Evolutionary conservation across 2,329 filamentous ascomycete species (phyloP), one percentile per base, ranked within the genome.

Genomic region (Parastagonospora nodorum): DNA sequence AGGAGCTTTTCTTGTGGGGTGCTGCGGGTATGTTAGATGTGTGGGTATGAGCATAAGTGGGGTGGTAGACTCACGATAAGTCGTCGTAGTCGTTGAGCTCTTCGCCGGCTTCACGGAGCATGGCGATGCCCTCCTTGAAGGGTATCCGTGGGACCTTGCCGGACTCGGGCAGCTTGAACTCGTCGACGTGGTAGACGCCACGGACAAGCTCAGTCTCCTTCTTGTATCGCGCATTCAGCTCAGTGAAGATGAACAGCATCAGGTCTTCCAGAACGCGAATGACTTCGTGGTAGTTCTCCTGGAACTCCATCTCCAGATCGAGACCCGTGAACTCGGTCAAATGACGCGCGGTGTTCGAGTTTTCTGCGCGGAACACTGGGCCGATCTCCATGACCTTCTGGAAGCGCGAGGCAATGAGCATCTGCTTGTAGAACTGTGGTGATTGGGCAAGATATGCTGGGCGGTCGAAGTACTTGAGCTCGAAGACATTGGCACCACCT

Each of bases 401-500:
- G 65, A 89, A 83, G 37, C 89, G 87, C 51, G 88, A 88, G 1
- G 89, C 88, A 73, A 95, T 92, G 71, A 92, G 86, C 74, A 89
- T 86, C 71, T 95, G 90, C 80, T 95, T 94, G 77, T 93, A 92
- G 64, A 94, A 88, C 69, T 94, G 90, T 5, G 90, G 90, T 5
- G 85, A 88, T 72, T 92, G 89, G 5, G 90, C 90, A 15, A 94
- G 80, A 71, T 80, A 94, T 1, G 91, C 93, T 59, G 88, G 84
- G 68, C 88, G 85, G 61, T 88, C 90, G 74, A 97, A 97, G 77
- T 97, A 97, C 37, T 88, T 87, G 63, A 97, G 80, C 64, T 88
- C 83, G 75, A 99, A 97, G 35, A 97, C 93, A 71, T 93, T 95
- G 61, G 87, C 87, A 59, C 94, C 94, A 66, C 94, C 93, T 77